phyloP scores from a whole-genome alignment of 768 basidiomycete species.

The Leccinum ochraceum region DNA sequence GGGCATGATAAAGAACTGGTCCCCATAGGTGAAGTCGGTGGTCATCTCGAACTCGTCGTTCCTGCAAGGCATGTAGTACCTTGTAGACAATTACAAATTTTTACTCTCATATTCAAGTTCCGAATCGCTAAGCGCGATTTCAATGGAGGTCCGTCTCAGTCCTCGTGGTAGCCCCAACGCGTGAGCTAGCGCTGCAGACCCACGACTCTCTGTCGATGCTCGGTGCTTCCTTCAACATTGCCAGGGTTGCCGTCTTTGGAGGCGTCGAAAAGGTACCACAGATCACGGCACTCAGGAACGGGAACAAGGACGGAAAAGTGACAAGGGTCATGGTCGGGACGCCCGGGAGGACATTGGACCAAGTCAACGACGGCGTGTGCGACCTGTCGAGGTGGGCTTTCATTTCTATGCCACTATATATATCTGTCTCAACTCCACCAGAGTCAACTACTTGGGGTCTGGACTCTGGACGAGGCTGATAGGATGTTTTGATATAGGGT shows the following conservation, averaged over 20 bases:
- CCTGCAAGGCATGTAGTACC: no score
- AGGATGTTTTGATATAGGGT: constrained; percentile 96
- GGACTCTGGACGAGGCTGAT: constrained; percentile 91
- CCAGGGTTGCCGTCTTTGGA: constrained; percentile 88
- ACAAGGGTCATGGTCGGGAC: constrained; percentile 92
- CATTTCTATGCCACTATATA: neutral
- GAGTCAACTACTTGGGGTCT: constrained; percentile 76
- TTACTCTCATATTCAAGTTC: no score
- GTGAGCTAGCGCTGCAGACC: constrained; percentile 95
- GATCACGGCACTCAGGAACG: constrained; percentile 62
- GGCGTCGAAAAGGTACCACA: constrained; percentile 93
- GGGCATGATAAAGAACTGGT: no score
- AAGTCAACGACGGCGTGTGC: constrained; percentile 84
- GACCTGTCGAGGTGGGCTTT: constrained; percentile 70
- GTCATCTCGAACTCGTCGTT: no score
- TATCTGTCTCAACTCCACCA: constrained; percentile 27
- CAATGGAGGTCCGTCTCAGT: constrained; percentile 43
- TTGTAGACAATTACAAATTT: no score
- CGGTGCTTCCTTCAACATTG: constrained; percentile 72
- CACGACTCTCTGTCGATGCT: constrained; percentile 78
- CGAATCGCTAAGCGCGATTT: no score
- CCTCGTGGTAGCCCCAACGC: constrained; percentile 90
- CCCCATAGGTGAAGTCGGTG: no score
- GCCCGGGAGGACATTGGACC: constrained; percentile 89
- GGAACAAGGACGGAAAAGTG: constrained; percentile 47